These are phyloP conservation scores for Ophiostoma himal-ulmi DNA, from an alignment of 2,329 filamentous ascomycete genomes.

Conservation along the genomic window DNA sequence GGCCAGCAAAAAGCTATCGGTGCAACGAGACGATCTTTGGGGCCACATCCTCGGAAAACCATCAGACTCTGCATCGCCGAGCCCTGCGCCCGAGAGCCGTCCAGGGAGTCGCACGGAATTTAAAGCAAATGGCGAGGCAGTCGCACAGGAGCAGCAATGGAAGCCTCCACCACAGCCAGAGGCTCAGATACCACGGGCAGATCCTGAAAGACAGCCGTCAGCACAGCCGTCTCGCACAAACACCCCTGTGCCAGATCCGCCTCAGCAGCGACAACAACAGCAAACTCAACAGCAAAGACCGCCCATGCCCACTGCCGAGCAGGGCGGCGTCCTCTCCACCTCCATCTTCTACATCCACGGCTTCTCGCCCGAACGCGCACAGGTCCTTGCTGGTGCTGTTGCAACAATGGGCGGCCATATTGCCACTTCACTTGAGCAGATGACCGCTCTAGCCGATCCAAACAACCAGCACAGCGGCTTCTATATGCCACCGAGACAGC, in stretches of 20 bases:
- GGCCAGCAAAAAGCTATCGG: slow-evolving; percentile 75
- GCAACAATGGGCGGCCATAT: slow-evolving; percentile 44
- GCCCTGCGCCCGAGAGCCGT: background rate
- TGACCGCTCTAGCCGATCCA: slow-evolving; percentile 31
- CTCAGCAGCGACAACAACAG: background rate
- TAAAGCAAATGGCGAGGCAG: background rate
- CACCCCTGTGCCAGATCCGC: background rate
- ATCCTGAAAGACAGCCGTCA: background rate
- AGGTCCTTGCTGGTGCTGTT: slow-evolving; percentile 45
- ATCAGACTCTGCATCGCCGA: background rate
- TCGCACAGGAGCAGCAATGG: slow-evolving; percentile 5
- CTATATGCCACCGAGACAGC: slow-evolving; percentile 35
- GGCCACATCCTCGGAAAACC: slow-evolving; percentile 67
- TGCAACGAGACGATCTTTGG: slow-evolving; percentile 81
- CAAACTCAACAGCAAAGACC: background rate
- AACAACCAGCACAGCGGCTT: slow-evolving; percentile 22
- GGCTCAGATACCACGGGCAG: background rate
- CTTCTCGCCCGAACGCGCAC: slow-evolving; percentile 49
- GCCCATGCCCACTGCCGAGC: background rate
- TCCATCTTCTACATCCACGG: slow-evolving; percentile 57
- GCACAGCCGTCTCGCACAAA: background rate
- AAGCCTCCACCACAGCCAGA: slow-evolving; percentile 2
- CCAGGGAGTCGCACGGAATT: background rate
- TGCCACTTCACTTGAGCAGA: slow-evolving; percentile 40
- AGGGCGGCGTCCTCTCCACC: slow-evolving; percentile 39